Base-by-base conservation (phyloP, 2,329 filamentous ascomycete species). In the Aspergillus niger region DNA sequence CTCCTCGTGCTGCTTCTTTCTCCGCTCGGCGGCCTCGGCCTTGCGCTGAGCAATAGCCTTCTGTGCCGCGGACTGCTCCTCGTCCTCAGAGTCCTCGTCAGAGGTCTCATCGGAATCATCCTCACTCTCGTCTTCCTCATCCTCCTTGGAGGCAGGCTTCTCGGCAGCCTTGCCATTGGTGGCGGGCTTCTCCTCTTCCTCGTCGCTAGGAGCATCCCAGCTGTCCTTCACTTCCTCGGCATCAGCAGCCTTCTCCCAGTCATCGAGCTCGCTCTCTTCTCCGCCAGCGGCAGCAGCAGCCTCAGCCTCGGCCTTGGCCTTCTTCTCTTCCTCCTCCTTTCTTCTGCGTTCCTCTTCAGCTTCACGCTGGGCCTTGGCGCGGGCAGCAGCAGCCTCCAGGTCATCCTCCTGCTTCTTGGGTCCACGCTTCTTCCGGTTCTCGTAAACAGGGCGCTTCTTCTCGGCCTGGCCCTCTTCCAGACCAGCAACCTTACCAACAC, bases 1-100 rank as follows among this genome's bases (percentile, higher is more conserved):
- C 64, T 92, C 94, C 77, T 97, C 91, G 75, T 96, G 91, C 60
- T 92, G 90, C 79, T 91, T 91, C 79, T 92, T 91, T 72, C 94
- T 87, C 72, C 94, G 87, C 70, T 95, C 92, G 15, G 92, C 91
- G 48, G 92, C 92, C 72, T 96, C 93, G 68, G 88, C 90, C 81
- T 97, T 97, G 70, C 89, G 86, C 72, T 90, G 87, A 24, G 87
- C 88, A 70, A 90, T 87, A 15, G 90, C 91, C 63, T 84, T 84
- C 72, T 90, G 83, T 43, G 87, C 82, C n/a, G 90, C 90, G n/a
- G 89, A 89, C 61, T 84, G 80, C 65, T 89, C 86, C 73, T 96
- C 86, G 30, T 90, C 87, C n/a, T 86, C 83, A n/a, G 77, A 78
- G 13, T 80, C 77, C 6, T 76, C 77, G 8, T 88, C 85, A 0